These are phyloP conservation scores for Akanthomyces uredinophilus DNA, from an alignment of 2,329 filamentous ascomycete species.

Conservation along the genomic window DNA sequence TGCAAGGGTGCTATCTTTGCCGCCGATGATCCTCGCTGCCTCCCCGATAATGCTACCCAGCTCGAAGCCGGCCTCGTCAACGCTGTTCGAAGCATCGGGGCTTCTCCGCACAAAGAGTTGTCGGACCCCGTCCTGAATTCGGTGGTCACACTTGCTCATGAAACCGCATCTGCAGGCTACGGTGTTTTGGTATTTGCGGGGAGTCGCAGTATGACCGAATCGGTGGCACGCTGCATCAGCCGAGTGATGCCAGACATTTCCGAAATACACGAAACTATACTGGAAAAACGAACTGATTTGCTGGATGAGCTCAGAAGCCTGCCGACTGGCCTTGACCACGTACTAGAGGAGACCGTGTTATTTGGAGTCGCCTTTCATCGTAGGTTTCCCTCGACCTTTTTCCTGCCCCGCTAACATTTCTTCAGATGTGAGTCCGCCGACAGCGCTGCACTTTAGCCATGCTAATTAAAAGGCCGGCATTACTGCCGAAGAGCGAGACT, in stretches of 20 bases:
- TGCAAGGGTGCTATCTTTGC: conserved; percentile 65
- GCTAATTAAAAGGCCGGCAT: conserved; percentile 51
- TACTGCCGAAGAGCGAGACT: conserved; percentile 69
- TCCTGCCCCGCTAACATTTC: background rate
- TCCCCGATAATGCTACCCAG: conserved; percentile 54
- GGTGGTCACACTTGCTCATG: conserved; percentile 63
- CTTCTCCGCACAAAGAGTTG: conserved; percentile 57
- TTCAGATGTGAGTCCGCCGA: conserved; percentile 33
- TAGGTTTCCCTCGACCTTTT: conserved; percentile 30
- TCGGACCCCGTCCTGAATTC: conserved; percentile 62
- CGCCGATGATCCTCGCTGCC: conserved; percentile 47
- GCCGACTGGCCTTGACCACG: conserved; percentile 59
- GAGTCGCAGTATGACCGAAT: conserved; percentile 63
- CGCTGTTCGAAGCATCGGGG: conserved; percentile 44
- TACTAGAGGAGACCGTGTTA: conserved; percentile 58
- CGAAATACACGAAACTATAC: conserved; percentile 41
- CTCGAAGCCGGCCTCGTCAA: conserved; percentile 33
- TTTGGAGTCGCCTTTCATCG: conserved; percentile 71
- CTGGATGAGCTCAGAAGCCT: conserved; percentile 62
- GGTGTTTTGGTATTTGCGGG: conserved; percentile 70
- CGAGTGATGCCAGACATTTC: conserved; percentile 54
- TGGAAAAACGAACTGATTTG: conserved; percentile 58
- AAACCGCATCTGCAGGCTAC: conserved; percentile 63
- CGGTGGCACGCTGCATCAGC: conserved; percentile 62
- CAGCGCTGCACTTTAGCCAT: background rate